Base-by-base conservation (phyloP, 164 flowering plant genomes). In the Vitis riparia region DNA sequence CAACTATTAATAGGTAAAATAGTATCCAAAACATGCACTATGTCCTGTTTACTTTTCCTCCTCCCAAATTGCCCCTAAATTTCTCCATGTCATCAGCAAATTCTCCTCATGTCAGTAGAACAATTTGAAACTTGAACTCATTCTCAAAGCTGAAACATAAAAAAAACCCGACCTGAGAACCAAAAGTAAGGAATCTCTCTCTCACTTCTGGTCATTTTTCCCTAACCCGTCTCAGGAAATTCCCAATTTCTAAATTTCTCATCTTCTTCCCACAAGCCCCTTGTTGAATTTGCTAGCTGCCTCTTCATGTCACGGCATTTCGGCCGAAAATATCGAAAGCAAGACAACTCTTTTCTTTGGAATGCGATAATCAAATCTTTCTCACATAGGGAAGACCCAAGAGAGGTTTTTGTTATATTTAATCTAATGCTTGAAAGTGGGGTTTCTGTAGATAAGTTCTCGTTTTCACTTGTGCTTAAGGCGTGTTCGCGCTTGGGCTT, bases 381-480 rank as follows among this genome's bases (percentile, higher is more conserved):
- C 70, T 84, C 92, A 50, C 88, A 85, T 66, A 88, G 90, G 4
- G 11, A 44, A 65, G 77, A 82, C 11, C 91, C 90, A 3, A 60
- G 50, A 61, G 62, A 64, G 47, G 88, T 89, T 2, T 9, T 90
- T 63, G 23, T 50, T 17, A 10, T 90, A 65, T 81, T 88, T 58
- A 69, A 68, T 55, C 58, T 76, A 67, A 89, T 89, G 94, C 81
- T 86, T 47, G 84, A 76, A n/a, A 75, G 55, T 50, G 89, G 90
- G 30, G 71, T 81, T 60, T 66, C 30, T 47, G 76, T 65, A 1
- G 91, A 88, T 67, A 74, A 74, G 62, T 90, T 82, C 72, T 78
- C 91, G 9, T 80, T 82, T 64, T 86, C 95, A 2, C 70, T 88
- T 55, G 86, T 79, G 23, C 77, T 88, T 63, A 90, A 88, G 75